These are phyloP conservation scores for Penicillium ochrochloron DNA, from an alignment of 495 filamentous ascomycete species.

Conservation along the genomic window DNA sequence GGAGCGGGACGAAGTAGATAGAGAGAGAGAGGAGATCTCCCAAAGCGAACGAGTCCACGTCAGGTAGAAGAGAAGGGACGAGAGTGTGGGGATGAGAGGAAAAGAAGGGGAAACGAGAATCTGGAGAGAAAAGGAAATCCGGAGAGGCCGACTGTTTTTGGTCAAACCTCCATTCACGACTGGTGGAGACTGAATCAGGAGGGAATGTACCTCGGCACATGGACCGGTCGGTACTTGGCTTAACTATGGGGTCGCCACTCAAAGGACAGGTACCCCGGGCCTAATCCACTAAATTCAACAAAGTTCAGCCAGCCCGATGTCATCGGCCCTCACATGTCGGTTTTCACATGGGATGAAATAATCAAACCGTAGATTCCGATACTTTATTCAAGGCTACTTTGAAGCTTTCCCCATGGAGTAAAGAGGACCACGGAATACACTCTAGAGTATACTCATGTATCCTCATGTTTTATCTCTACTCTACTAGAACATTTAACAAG, in stretches of 20 bases:
- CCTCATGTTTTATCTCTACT: neutral
- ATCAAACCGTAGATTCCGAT: neutral
- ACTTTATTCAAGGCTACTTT: neutral
- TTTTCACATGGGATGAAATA: conserved; percentile 27
- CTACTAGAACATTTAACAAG: neutral
- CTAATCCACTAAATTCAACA: neutral
- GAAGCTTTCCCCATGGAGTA: neutral
- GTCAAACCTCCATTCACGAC: conserved; percentile 24
- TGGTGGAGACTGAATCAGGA: conserved; percentile 15
- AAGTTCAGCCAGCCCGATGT: conserved; percentile 17
- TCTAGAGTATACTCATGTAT: neutral
- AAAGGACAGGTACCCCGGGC: conserved; percentile 11
- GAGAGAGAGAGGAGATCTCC: conserved; percentile 12
- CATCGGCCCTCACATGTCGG: conserved; percentile 24
- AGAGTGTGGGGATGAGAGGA: conserved; percentile 14
- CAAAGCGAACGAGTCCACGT: conserved; percentile 2
- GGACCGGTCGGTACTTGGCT: conserved; percentile 16
- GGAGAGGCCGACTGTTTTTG: conserved; percentile 28
- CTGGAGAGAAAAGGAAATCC: conserved; percentile 23
- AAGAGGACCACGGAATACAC: neutral
- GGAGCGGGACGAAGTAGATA: conserved; percentile 13
- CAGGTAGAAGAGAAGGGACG: conserved; percentile 12
- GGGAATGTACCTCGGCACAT: conserved; percentile 34
- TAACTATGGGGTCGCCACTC: too few relatives aligned
- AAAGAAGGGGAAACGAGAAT: conserved; percentile 10